A percentile compares a stretch with the other conserved stretches of the same genome.
phyloP scores from a whole-genome alignment of 2,329 filamentous ascomycete genomes.

The Ascochyta rabiei region DNA sequence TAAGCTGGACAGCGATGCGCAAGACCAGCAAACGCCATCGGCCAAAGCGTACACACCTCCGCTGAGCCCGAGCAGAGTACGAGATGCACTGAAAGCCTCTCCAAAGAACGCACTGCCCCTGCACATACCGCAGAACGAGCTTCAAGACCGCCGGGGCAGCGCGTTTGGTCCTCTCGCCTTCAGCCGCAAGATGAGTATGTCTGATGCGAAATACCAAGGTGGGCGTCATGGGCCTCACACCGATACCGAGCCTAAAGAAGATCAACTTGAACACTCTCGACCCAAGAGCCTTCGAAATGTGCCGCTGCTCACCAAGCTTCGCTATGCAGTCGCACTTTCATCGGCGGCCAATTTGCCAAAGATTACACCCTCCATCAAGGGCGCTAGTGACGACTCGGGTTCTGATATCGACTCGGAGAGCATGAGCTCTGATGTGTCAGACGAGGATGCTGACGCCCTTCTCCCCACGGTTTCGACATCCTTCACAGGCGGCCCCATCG shows the following conservation, averaged over 20 bases:
- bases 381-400: constrained; percentile 36
- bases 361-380: constrained; percentile 20
- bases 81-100: constrained; percentile 56
- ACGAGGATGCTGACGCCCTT: constrained; percentile 29
- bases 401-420: constrained; percentile 35
- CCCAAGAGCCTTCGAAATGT: constrained; percentile 35
- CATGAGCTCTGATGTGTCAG: constrained; percentile 19
- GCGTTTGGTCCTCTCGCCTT: constrained; percentile 61
- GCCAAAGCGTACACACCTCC: constrained; percentile 42
- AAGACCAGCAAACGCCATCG: background rate
- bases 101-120: constrained; percentile 24
- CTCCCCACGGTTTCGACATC: constrained; percentile 18
- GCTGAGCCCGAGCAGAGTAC: constrained; percentile 51
- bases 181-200: constrained; percentile 53
- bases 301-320: constrained; percentile 40
- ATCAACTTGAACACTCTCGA: constrained; percentile 2
- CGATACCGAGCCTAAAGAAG: constrained; percentile 13
- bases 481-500: constrained; percentile 24
- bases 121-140: constrained; percentile 4
- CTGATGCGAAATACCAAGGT: constrained; percentile 61
- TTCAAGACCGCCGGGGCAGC: constrained; percentile 44
- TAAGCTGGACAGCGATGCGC: background rate
- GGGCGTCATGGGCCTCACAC: constrained; percentile 50
- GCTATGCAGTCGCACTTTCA: constrained; percentile 36
- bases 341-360: constrained; percentile 27